Evolutionary conservation across 2,329 filamentous ascomycete species (phyloP), one percentile per base, ranked within the genome.

Genomic region (Aureobasidium lini): DNA sequence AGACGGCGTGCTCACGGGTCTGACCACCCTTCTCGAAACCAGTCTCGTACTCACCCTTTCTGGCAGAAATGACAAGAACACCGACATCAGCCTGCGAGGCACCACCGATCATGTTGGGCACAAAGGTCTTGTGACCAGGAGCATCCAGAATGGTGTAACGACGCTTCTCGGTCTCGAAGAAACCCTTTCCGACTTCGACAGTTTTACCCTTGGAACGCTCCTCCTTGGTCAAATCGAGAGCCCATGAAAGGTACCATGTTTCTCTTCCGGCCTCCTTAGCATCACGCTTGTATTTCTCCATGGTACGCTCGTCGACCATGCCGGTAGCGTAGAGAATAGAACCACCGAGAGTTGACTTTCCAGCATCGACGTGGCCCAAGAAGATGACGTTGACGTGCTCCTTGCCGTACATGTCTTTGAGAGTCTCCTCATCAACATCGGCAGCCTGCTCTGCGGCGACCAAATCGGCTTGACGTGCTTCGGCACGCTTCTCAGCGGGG

Each of bases 191-290:
- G 65, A 97, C 93, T 75, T 99, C 94, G 64, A 99, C 92, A 6
- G 94, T 99, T 81, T 97, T 99, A 66, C 94, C 94, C 81, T 97
- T 95, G 56, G 89, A 80, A 70, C 95, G 85, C 73, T 99, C 94
- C 75, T 99, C 95, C 75, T 93, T 96, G 66, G 91, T 99, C 73
- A 97, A 75, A 81, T 99, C 94, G 68, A 99, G 83, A 62, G 92
- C 95, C 94, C 95, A 99, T 44, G 94, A 99, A 23, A 99, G 82
- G 74, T 97, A 99, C 94, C 94, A 99, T 3, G 93, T 95, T 78
- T 97, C 94, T 78, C 92, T 89, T 57, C 94, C 94, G 64, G 94
- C 82, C 10, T 97, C 94, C 80, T 96, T 97, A 53, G 94, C 93
- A 69, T 99, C 95, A 67, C 84, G 85, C 83, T 93, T 96, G 81